Percentiles rank a stretch among this genome's conserved stretches.
phyloP scores from a whole-genome alignment of 2,329 filamentous ascomycete species.

The Escovopsis sp. region DNA sequence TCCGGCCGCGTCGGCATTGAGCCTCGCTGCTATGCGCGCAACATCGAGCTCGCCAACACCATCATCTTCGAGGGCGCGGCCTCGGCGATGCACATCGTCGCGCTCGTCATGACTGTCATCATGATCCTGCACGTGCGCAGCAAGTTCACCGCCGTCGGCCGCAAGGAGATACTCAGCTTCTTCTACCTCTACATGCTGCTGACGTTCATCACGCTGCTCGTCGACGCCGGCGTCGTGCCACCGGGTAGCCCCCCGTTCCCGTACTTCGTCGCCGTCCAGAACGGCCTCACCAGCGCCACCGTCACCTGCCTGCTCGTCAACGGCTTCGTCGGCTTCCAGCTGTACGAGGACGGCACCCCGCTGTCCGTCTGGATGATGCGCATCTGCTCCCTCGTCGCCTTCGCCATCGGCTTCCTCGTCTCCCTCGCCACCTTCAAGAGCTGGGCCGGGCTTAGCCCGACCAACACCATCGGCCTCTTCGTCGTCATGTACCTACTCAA shows the following conservation, averaged over 20 bases:
- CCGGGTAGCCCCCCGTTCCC: slow-evolving; percentile 68
- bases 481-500: slow-evolving; percentile 86
- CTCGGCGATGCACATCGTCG: slow-evolving; percentile 81
- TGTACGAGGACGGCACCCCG: slow-evolving; percentile 93
- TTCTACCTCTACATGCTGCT: slow-evolving; percentile 95
- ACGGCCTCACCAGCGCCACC: slow-evolving; percentile 69
- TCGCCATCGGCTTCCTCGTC: slow-evolving; percentile 73
- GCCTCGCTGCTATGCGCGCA: slow-evolving; percentile 81
- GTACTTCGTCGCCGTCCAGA: slow-evolving; percentile 83
- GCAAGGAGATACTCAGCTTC: slow-evolving; percentile 66
- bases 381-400: slow-evolving; percentile 63
- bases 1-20: slow-evolving; percentile 63
- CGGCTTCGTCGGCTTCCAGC: slow-evolving; percentile 93
- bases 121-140: slow-evolving; percentile 96
- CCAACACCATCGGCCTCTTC: slow-evolving; percentile 79
- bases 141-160: slow-evolving; percentile 92
- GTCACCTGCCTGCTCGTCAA: slow-evolving; percentile 88
- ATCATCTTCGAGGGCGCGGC: slow-evolving; percentile 94
- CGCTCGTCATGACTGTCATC: slow-evolving; percentile 81
- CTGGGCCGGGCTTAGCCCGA: slow-evolving; percentile 73
- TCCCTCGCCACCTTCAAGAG: slow-evolving; percentile 85
- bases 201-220: slow-evolving; percentile 73
- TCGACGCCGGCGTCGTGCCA: slow-evolving; percentile 86
- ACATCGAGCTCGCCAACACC: slow-evolving; percentile 92
- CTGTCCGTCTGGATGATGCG: slow-evolving; percentile 89